These are phyloP conservation scores for Penicillium sp. DNA, from an alignment of 2,329 filamentous ascomycete species.

Conservation along the genomic window DNA sequence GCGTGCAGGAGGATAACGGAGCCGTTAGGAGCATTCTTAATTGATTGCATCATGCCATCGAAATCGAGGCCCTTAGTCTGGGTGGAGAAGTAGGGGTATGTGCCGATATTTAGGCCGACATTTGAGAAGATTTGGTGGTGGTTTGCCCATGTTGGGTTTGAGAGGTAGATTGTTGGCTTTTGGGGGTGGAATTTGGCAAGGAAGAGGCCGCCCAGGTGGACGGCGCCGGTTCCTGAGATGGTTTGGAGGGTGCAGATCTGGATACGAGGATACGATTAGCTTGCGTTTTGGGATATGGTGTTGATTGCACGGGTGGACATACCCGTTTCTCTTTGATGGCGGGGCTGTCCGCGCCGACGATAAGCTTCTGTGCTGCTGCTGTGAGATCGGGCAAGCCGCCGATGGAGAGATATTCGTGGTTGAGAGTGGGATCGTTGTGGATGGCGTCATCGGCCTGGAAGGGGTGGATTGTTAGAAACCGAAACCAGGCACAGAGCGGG, in stretches of 20 bases:
- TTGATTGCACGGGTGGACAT: conserved; percentile 23
- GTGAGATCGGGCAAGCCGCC: conserved; percentile 84
- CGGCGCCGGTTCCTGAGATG: conserved; percentile 94
- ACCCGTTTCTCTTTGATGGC: conserved; percentile 81
- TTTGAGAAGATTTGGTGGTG: conserved; percentile 98
- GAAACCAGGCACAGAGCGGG: background rate
- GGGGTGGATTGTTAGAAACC: conserved; percentile 3
- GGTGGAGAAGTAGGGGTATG: conserved; percentile 93
- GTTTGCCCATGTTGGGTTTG: conserved; percentile 96
- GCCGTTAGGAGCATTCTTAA: conserved; percentile 64
- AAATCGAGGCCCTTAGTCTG: conserved; percentile 89
- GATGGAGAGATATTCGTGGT: conserved; percentile 98
- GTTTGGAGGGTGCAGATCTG: conserved; percentile 78
- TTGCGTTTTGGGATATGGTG: background rate
- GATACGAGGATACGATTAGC: conserved; percentile 3
- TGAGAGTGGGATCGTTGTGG: conserved; percentile 81
- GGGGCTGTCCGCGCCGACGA: conserved; percentile 75
- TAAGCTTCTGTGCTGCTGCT: conserved; percentile 83
- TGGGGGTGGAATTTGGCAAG: conserved; percentile 81
- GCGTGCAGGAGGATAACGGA: conserved; percentile 91
- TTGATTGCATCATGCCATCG: conserved; percentile 76
- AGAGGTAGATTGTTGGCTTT: conserved; percentile 78
- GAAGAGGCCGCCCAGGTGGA: conserved; percentile 92
- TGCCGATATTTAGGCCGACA: conserved; percentile 72
- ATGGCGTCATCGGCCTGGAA: conserved; percentile 84